Evolutionary conservation across 1,284 basidiomycete genomes (phyloP).

Genomic region (Fomitopsis pinicola): DNA sequence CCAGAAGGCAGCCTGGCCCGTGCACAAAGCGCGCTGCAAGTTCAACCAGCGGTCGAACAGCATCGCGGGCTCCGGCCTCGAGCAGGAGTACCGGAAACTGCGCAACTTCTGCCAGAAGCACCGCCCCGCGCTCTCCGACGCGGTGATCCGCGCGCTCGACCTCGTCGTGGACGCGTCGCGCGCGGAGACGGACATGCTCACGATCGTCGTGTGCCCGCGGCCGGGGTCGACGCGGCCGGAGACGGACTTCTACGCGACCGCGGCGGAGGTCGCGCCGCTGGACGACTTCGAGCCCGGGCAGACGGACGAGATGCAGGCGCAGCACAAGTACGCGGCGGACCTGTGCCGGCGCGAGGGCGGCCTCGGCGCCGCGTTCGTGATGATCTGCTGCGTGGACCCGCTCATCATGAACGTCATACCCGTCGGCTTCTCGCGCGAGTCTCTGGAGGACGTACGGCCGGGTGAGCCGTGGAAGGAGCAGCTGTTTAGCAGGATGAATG

Average conservation of each 20-base stretch:
- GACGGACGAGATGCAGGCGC: conserved; percentile 17
- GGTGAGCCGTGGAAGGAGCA: conserved; percentile 17
- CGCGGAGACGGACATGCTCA: conserved; percentile 15
- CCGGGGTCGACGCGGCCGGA: conserved; percentile 12
- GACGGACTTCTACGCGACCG: conserved; percentile 18
- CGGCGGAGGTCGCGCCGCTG: conserved; percentile 16
- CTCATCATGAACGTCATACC: conserved; percentile 16
- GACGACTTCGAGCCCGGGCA: conserved; percentile 11
- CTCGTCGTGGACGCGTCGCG: conserved; percentile 9
- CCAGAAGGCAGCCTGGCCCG: conserved; percentile 18
- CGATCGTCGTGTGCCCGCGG: conserved; percentile 15
- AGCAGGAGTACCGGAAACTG: conserved; percentile 10
- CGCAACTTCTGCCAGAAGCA: conserved; percentile 22
- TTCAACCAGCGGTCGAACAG: conserved; percentile 15
- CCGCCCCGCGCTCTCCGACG: conserved; percentile 16
- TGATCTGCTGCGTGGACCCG: conserved; percentile 14
- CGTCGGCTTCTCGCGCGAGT: conserved; percentile 16
- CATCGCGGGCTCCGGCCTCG: conserved; percentile 3
- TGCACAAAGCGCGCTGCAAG: conserved; percentile 20
- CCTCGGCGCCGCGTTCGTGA: conserved; percentile 15
- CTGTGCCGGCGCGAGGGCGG: conserved; percentile 12
- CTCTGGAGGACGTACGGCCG: conserved; percentile 8
- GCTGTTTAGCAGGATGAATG: conserved; percentile 16
- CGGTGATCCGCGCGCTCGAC: conserved; percentile 18
- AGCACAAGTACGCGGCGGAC: conserved; percentile 15